Percentiles rank a stretch among this genome's conserved stretches.
These are phyloP conservation scores for Polytrichum commune DNA, from an alignment of 225 moss, liverwort and hornwort species.

Conservation along the genomic window DNA sequence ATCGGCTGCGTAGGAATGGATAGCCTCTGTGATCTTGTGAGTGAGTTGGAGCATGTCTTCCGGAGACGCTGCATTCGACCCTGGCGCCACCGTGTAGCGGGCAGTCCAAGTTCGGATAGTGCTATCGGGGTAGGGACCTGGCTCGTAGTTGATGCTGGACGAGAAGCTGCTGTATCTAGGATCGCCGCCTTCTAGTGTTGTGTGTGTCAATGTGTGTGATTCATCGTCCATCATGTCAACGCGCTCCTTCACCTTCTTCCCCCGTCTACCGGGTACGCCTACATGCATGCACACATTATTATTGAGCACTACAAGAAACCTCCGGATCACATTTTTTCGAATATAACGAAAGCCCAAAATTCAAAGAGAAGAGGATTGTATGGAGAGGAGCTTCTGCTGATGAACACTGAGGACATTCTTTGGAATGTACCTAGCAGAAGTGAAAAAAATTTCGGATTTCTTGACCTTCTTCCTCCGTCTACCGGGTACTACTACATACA, in stretches of 20 bases:
- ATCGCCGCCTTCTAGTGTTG: slow-evolving; percentile 51
- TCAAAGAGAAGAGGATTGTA: no score
- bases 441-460: background rate
- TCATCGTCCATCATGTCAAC: slow-evolving; percentile 53
- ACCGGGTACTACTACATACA: slow-evolving; percentile 22
- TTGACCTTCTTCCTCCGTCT: slow-evolving; percentile 26
- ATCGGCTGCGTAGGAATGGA: slow-evolving; percentile 41
- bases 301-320: background rate
- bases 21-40: slow-evolving; percentile 38
- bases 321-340: background rate
- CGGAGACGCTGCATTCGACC: slow-evolving; percentile 33
- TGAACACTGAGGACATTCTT: no score
- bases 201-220: slow-evolving; percentile 44
- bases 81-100: slow-evolving; percentile 34
- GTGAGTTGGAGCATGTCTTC: slow-evolving; percentile 46
- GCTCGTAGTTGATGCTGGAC: slow-evolving; percentile 43
- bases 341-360: no score
- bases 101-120: slow-evolving; percentile 53
- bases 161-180: slow-evolving; percentile 61
- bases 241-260: slow-evolving; percentile 38
- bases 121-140: slow-evolving; percentile 44
- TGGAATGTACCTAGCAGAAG: no score
- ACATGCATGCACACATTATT: background rate
- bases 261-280: slow-evolving; percentile 30
- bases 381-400: background rate